Conservation (phyloP, 2,329 filamentous ascomycete genomes). For the Colletotrichum tropicicola region DNA sequence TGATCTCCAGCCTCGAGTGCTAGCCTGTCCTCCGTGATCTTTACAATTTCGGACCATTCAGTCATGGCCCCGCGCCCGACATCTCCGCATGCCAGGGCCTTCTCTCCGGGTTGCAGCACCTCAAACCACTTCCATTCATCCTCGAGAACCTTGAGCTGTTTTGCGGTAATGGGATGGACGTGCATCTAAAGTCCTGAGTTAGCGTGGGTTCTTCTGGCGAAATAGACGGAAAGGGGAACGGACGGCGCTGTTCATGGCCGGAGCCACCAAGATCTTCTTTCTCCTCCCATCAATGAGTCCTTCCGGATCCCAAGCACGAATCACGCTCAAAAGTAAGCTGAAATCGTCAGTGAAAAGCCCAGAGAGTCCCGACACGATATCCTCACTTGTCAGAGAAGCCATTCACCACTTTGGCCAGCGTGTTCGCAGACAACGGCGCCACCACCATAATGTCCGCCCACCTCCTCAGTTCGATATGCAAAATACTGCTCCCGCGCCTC, state of each 20-base stretch:
- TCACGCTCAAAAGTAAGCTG: constrained; percentile 58
- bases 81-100: constrained; percentile 86
- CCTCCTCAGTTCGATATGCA: constrained; percentile 89
- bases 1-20: constrained; percentile 29
- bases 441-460: constrained; percentile 85
- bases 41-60: constrained; percentile 80
- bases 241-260: constrained; percentile 85
- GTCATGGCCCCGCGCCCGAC: constrained; percentile 84
- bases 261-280: constrained; percentile 79
- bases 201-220: background rate
- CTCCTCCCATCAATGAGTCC: constrained; percentile 64
- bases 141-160: constrained; percentile 74
- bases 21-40: constrained; percentile 65
- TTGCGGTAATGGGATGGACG: constrained; percentile 81
- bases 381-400: constrained; percentile 76
- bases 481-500: constrained; percentile 79
- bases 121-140: constrained; percentile 83
- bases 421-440: constrained; percentile 85
- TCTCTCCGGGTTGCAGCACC: constrained; percentile 77
- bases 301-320: constrained; percentile 89
- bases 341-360: background rate
- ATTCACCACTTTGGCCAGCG: constrained; percentile 81
- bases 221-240: background rate
- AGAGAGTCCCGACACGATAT: background rate
- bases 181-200: constrained; percentile 69